Percentiles rank a stretch among this genome's conserved stretches.
Evolutionary conservation across 2,329 filamentous ascomycete genomes (phyloP).

Genomic region (Macrophomina tecta): DNA sequence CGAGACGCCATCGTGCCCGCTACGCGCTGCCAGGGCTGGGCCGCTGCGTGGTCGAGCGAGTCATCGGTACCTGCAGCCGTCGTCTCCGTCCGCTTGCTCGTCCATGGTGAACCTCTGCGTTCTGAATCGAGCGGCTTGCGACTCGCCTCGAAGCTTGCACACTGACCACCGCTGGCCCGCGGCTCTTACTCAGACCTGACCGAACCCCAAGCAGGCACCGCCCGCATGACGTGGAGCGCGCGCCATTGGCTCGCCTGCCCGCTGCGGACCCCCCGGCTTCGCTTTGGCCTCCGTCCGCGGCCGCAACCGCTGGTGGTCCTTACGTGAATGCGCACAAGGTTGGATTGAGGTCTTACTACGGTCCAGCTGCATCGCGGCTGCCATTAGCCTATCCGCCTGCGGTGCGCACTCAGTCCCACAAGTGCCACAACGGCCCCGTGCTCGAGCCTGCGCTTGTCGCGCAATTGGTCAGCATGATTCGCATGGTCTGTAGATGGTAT

Average conservation of each 20-base stretch:
- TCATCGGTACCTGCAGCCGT: neutral
- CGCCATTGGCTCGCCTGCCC: neutral
- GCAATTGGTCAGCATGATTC: conserved; percentile 1
- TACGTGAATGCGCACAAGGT: conserved; percentile 7
- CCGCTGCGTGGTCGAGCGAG: neutral
- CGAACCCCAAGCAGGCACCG: neutral
- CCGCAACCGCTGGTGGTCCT: conserved; percentile 4
- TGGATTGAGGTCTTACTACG: neutral
- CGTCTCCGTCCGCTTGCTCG: neutral
- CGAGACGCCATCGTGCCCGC: neutral
- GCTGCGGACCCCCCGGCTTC: neutral
- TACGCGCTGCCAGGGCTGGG: neutral
- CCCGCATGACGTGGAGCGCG: conserved; percentile 1
- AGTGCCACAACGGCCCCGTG: neutral
- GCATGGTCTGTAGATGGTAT: conserved; percentile 2
- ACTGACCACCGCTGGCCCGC: conserved; percentile 2
- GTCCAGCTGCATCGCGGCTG: neutral
- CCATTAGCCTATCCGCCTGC: neutral
- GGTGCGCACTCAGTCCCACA: neutral
- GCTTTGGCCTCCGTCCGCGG: neutral
- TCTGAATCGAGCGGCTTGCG: neutral
- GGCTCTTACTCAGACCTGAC: conserved; percentile 4
- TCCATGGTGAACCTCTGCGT: neutral
- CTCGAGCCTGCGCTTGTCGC: conserved; percentile 3
- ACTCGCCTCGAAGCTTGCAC: neutral